A percentile compares a stretch with the other conserved stretches of the same genome.
phyloP scores from a whole-genome alignment of 2,329 filamentous ascomycete genomes.

The Apiospora pterosperma region DNA sequence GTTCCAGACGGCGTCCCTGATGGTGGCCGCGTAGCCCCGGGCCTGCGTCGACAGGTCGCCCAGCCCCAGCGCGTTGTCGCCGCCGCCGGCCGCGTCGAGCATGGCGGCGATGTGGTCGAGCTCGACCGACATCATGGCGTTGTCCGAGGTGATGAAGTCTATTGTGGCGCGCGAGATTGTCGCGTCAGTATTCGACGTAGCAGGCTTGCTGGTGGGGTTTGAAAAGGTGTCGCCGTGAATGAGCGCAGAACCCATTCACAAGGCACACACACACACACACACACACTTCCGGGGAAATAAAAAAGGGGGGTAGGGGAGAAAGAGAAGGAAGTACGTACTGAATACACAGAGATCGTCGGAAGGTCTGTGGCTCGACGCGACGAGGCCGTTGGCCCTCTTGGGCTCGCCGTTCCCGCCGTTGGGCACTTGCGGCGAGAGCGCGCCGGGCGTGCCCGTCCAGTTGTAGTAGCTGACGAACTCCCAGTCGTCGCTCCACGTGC shows the following conservation, averaged over 20 bases:
- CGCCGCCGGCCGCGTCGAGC: background rate
- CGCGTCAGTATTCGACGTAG: background rate
- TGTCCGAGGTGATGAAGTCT: slow-evolving; percentile 5
- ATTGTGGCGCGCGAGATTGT: background rate
- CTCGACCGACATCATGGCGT: slow-evolving; percentile 8
- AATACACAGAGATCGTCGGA: background rate
- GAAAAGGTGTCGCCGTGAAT: too few species aligned
- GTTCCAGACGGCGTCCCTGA: slow-evolving; percentile 5
- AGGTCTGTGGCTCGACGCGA: slow-evolving; percentile 2
- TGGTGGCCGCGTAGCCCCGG: background rate
- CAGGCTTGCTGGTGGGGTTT: too few species aligned
- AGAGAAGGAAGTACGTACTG: background rate
- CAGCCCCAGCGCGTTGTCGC: background rate
- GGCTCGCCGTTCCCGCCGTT: slow-evolving; percentile 6
- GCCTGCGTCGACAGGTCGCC: background rate
- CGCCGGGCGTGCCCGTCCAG: slow-evolving; percentile 4
- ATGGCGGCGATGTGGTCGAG: background rate
- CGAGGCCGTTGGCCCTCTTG: background rate
- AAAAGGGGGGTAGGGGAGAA: too few species aligned
- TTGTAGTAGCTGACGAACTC: slow-evolving; percentile 4
- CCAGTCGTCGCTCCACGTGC: slow-evolving; percentile 4
- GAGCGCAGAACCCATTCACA: too few species aligned
- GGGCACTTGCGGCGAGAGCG: background rate
- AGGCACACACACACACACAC: too few species aligned
- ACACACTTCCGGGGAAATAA: too few species aligned